Evolutionary conservation across 1,284 basidiomycete genomes (phyloP), one percentile per base, ranked within the genome.

Genomic region (Ceratobasidium theobromae): DNA sequence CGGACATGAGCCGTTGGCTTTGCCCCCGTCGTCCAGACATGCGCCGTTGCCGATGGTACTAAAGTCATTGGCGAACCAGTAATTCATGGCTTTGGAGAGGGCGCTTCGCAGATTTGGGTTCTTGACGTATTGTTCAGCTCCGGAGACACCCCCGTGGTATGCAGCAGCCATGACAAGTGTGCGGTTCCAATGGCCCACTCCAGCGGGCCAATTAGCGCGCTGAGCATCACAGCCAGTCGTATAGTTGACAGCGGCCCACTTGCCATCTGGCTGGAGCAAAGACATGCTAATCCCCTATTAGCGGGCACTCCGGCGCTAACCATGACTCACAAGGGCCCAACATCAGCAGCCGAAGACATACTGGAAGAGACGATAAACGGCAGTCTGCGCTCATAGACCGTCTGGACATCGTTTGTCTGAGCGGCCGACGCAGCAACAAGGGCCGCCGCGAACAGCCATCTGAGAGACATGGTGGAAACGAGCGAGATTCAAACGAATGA

Each of bases 121-220:
- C 43, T 78, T 76, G 4, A 79, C 78, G 69, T 78, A 83, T 67
- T 49, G 33, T 14, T 35, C 45, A 6, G 57, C 27, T 30, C 57
- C 57, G 25, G 45, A 43, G 81, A 74, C 23, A 79, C 72, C 82
- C 6, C 84, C 85, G 65, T 84, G 80, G 79, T 81, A 86, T 2
- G 82, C 84, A 33, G 80, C 79, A 3, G 84, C 78, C 75, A 87
- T 78, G 1, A 79, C 79, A 48, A 78, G 33, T n/a, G 86, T 78
- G 16, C 86, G 80, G 30, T 72, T 71, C 85, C 86, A 87, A 72
- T 88, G 86, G 3, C 72, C 72, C 71, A 83, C 79, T n/a, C 14
- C 43, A 0, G 86, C 86, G 4, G 86, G 86, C 86, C 86, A 88
- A 71, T 85, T 87, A 6, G 85, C 85, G 12, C 80, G 78, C 69